These are phyloP conservation scores for Phylloboletellus chloephorus DNA, from an alignment of 1,284 basidiomycete genomes.

Conservation along the genomic window DNA sequence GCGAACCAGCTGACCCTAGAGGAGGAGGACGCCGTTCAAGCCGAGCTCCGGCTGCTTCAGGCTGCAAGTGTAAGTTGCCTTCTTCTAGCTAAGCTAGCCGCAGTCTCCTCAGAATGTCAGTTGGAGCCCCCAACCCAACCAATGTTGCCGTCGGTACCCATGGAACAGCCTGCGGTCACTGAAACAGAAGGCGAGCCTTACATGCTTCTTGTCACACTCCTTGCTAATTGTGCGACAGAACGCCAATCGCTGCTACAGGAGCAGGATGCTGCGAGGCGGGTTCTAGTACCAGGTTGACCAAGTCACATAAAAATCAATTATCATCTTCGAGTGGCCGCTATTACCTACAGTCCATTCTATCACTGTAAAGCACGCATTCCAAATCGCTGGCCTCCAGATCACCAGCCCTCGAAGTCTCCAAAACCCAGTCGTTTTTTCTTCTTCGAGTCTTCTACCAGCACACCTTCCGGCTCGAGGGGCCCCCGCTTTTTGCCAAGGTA, in stretches of 20 bases:
- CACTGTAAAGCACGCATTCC: slow-evolving; percentile 12
- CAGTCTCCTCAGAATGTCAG: slow-evolving; percentile 15
- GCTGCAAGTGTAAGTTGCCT: slow-evolving; percentile 45
- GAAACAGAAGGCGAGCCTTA: slow-evolving; percentile 27
- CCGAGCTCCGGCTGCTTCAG: slow-evolving; percentile 71
- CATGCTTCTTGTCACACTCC: neutral
- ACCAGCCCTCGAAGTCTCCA: slow-evolving; percentile 75
- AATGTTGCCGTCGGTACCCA: slow-evolving; percentile 37
- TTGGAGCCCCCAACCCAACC: slow-evolving; percentile 8
- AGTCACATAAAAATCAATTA: slow-evolving; percentile 1
- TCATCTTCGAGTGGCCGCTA: neutral
- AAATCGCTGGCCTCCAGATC: slow-evolving; percentile 17
- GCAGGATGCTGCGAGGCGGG: slow-evolving; percentile 5
- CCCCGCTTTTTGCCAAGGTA: slow-evolving; percentile 60
- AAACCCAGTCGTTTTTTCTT: slow-evolving; percentile 77
- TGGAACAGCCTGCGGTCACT: slow-evolving; percentile 34
- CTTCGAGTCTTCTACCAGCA: slow-evolving; percentile 42
- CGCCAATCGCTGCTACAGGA: neutral
- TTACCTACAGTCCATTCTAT: slow-evolving; percentile 12
- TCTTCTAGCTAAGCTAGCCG: neutral
- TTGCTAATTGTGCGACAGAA: slow-evolving; percentile 12
- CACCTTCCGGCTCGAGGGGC: slow-evolving; percentile 30
- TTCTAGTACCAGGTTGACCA: slow-evolving; percentile 24
- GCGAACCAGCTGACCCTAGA: slow-evolving; percentile 78
- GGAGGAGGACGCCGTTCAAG: slow-evolving; percentile 91